Base-by-base conservation (phyloP, 345 rosid species). In the Populus simonii region DNA sequence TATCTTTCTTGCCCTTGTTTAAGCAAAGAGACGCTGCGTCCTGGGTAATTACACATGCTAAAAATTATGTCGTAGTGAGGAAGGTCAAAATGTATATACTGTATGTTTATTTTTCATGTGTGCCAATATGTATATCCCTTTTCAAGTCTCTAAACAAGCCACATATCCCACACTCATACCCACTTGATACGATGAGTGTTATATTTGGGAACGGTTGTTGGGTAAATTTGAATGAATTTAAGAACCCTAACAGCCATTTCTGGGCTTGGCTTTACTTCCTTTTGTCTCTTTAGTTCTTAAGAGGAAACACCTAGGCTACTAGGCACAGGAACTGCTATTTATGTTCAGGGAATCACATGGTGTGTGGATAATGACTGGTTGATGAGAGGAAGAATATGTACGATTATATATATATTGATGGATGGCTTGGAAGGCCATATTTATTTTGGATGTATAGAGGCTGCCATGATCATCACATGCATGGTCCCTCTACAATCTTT, bases 341-440 rank as follows among this genome's bases (percentile, higher is more conserved):
- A 38, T 61, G 66, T 45, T 7, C 41, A 75, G 75, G 43, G 45
- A 15, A 47, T 74, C 82, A 80, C 82, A 75, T 77, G 86, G 82
- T 41, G 13, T 43, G 3, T 68, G 74, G 86, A 80, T 7, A 20
- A 79, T 39, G 83, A 80, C 35, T 33, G 35, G 35, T 33, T 33
- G 35, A 33, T 41, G 45, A 41, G 45, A 41, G 45, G 45, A 10
- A 10, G 45, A 33, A 33, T 33, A 33, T 33, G 35, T 33, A 33
- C 35, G 35, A 70, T 22, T 76, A 70, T 73, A 67, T 18, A 68
- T 20, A 47, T 12, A 47, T 8, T 6, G 51, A 7, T 25, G 22
- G 23, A 59, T 67, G 29, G 36, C 29, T 35, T 38, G 55, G 23
- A 59, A 63, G 27, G 22, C 9, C 59, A 76, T 31, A 31, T 15